These are phyloP conservation scores for Fusarium irregulare DNA, from an alignment of 2,329 filamentous ascomycete species.

Conservation along the genomic window DNA sequence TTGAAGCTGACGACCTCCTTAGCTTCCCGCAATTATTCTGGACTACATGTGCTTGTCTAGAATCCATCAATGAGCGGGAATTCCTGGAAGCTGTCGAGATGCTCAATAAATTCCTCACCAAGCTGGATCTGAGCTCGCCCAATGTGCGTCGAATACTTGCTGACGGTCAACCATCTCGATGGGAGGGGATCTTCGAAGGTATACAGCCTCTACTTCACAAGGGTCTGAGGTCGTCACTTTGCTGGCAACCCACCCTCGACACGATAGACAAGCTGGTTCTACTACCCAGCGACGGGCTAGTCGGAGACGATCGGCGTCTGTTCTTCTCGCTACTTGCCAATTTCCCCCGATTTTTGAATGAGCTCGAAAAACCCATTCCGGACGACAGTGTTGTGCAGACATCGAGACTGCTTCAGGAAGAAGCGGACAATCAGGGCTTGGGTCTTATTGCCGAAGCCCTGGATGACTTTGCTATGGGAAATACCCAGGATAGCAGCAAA, in stretches of 20 bases:
- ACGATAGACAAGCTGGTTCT: conserved; percentile 82
- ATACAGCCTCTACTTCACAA: conserved; percentile 90
- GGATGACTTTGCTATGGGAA: conserved; percentile 73
- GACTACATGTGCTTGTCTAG: conserved; percentile 95
- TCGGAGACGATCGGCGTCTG: conserved; percentile 84
- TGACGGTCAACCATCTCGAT: conserved; percentile 83
- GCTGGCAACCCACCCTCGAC: conserved; percentile 80
- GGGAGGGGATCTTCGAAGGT: conserved; percentile 91
- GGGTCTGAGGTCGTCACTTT: conserved; percentile 86
- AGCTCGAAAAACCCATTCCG: conserved; percentile 74
- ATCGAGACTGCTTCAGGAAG: conserved; percentile 75
- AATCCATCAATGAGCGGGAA: conserved; percentile 96
- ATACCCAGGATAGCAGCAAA: conserved; percentile 73
- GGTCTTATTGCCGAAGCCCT: conserved; percentile 75
- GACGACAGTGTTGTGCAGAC: conserved; percentile 68
- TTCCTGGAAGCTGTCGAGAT: conserved; percentile 93
- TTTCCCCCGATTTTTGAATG: conserved; percentile 83
- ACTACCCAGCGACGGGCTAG: conserved; percentile 81
- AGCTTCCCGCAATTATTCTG: conserved; percentile 97
- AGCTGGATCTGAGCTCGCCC: conserved; percentile 81
- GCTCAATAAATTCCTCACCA: conserved; percentile 86
- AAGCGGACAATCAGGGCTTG: conserved; percentile 79
- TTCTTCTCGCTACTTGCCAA: conserved; percentile 93
- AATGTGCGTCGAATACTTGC: conserved; percentile 76
- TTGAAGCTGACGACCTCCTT: conserved; percentile 81